Base-by-base conservation (phyloP, 306 rosid genomes). In the Prunus mongolica region DNA sequence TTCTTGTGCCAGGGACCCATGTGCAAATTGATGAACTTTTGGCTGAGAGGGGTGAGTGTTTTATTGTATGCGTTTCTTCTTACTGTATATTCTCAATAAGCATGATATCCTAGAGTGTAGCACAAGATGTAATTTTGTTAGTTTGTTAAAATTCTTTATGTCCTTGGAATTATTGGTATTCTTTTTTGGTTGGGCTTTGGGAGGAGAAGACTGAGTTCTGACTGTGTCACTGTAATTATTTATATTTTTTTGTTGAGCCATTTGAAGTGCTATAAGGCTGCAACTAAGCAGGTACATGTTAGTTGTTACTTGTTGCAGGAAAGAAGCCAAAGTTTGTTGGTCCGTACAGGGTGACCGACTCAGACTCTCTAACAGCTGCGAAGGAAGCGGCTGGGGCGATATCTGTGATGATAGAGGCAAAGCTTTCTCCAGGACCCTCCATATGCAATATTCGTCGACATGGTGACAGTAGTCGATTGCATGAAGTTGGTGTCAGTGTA, bases 361-460 rank as follows among this genome's bases (percentile, higher is more conserved):
- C 78, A 6, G 91, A 83, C 46, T 87, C 99, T 67, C 89, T 92
- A 70, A 88, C 79, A 3, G 99, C 99, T 76, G 96, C 99, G 45
- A 92, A 84, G 96, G 93, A 91, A 86, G 98, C 98, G 4, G 98
- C 96, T 3, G 98, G 98, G 64, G 92, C 91, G 50, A 91, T 95
- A 46, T 85, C 93, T 41, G 74, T 87, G 87, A 89, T 87, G 93
- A 78, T 95, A 46, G 99, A 91, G 81, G 97, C 98, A 25, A 95
- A 92, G 77, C 99, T 95, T 83, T 95, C 99, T 28, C 97, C 98
- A 9, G 99, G 99, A 61, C 99, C 99, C 14, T 90, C 97, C 77
- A 95, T 89, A 54, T 89, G 96, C 84, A 91, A 92, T 76, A 83
- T 95, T 73, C 99, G 97, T 61, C 83, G 99, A 56, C 99, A 95